These are phyloP conservation scores for Suillus ampliporus DNA, from an alignment of 768 basidiomycete genomes.

Conservation along the genomic window DNA sequence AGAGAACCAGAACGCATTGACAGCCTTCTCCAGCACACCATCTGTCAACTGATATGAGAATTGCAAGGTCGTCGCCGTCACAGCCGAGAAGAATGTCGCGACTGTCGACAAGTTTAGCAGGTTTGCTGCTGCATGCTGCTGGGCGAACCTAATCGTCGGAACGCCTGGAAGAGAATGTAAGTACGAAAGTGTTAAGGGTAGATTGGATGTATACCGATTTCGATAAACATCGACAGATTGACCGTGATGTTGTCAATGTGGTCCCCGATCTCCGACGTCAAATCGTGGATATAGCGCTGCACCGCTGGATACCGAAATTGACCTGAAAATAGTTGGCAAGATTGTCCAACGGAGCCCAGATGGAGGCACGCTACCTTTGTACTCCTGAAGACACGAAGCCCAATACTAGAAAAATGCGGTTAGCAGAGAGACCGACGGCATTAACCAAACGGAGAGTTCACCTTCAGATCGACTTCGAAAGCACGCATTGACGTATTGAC, in stretches of 20 bases:
- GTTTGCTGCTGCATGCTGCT: conserved; percentile 55
- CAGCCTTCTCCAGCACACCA: conserved; percentile 44
- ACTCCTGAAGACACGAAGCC: conserved; percentile 55
- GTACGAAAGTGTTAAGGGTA: background rate
- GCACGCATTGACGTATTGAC: conserved; percentile 54
- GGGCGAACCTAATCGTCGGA: conserved; percentile 59
- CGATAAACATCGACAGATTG: conserved; percentile 57
- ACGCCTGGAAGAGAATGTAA: conserved; percentile 43
- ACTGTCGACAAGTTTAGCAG: conserved; percentile 57
- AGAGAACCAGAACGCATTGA: conserved; percentile 61
- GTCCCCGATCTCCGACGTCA: conserved; percentile 56
- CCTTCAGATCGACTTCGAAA: conserved; percentile 57
- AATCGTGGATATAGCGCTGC: conserved; percentile 60
- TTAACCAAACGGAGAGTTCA: conserved; percentile 22
- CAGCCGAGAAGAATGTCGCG: conserved; percentile 60
- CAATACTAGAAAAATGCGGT: conserved; percentile 47
- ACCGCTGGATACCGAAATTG: conserved; percentile 60
- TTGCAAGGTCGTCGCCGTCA: conserved; percentile 56
- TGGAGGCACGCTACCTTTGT: conserved; percentile 43
- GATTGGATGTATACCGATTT: conserved; percentile 45
- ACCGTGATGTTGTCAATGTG: conserved; percentile 58
- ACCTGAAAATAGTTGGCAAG: conserved; percentile 33
- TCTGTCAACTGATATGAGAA: conserved; percentile 46
- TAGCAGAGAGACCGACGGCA: conserved; percentile 8
- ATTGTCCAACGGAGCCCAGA: background rate